Base-by-base conservation (phyloP, 129 eudicot genomes). In the Cynara cardunculus region DNA sequence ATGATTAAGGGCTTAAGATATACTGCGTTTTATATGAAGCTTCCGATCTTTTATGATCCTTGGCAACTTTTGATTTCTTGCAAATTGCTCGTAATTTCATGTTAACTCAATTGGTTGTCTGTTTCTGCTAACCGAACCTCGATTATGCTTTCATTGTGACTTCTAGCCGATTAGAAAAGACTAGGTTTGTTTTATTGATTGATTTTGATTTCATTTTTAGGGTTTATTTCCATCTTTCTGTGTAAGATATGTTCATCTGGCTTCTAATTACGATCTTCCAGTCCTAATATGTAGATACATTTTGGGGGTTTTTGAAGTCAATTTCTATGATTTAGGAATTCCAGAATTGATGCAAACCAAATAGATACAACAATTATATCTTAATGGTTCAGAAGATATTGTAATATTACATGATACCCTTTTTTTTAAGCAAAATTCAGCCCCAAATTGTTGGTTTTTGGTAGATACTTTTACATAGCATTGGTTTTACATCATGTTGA, bases 201-300 rank as follows among this genome's bases (percentile, higher is more conserved):
- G 26, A 5, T 77, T 62, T 25, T 32, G 7, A 26, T 64, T 76
- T 24, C 14, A 14, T 61, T 76, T 62, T 31, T 64, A 79, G 61
- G 32, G 83, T 69, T 70, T 70, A 79, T 53, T 44, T 78, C 32
- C 19, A 78, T 39, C 49, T 77, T 34, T 46, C n/a, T 30, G 44
- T 30, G 18, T 78, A 22, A 65, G 22, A 78, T 64, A n/a, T 35
- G 74, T 69, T 44, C 25, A 3, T 39, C 25, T 27, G 21, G 39
- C 71, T 19, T 22, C 22, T 66, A 32, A 25, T 18, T 26, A 69
- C 0, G 37, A 19, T 14, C 34, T 8, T 71, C 22, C 69, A 68
- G 68, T 11, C 27, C 16, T 41, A 19, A 49, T 26, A 1, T 69
- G 2, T 13, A 69, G 72, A 34, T 62, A 14, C 62, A 65, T 5